Percentiles rank a stretch among this genome's conserved stretches.
These are phyloP conservation scores for Spizellomyces punctatus DNA, from an alignment of 192 early-diverging fungal genomes.

Conservation along the genomic window DNA sequence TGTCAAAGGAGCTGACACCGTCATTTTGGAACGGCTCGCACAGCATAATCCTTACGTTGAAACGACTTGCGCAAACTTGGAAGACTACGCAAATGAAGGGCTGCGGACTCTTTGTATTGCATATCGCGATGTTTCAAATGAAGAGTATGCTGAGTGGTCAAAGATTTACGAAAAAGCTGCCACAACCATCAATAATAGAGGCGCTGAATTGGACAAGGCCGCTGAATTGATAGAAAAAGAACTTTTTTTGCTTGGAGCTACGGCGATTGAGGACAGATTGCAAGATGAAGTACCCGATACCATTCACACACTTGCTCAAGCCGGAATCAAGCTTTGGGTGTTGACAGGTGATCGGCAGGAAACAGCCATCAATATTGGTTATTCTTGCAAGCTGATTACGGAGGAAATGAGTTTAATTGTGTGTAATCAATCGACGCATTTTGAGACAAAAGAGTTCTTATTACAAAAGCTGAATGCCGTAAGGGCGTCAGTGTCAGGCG, in stretches of 20 bases:
- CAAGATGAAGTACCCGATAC: constrained; percentile 99
- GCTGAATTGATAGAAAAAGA: constrained; percentile 96
- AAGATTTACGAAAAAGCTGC: constrained; percentile 79
- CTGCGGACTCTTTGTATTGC: constrained; percentile 95
- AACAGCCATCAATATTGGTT: constrained; percentile 99
- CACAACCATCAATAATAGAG: constrained; percentile 87
- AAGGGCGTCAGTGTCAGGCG: constrained; percentile 36
- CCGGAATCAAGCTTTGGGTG: constrained; percentile 97
- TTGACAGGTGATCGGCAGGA: constrained; percentile 98
- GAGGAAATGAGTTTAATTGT: constrained; percentile 96
- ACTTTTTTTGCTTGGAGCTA: constrained; percentile 89
- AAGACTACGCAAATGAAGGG: constrained; percentile 95
- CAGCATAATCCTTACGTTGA: constrained; percentile 75
- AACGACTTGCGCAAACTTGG: constrained; percentile 70
- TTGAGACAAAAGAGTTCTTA: constrained; percentile 91
- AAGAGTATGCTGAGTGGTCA: constrained; percentile 86
- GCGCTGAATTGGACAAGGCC: constrained; percentile 84
- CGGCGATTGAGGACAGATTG: constrained; percentile 97
- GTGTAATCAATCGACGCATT: constrained; percentile 88
- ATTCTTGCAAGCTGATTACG: constrained; percentile 92
- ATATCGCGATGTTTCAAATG: constrained; percentile 85
- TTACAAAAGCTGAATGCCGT: constrained; percentile 84
- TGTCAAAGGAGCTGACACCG: constrained; percentile 98
- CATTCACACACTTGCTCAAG: constrained; percentile 91
- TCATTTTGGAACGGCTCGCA: constrained; percentile 88